phyloP scores from a whole-genome alignment of 148 eudicot species.

The Suaeda aralocaspica region DNA sequence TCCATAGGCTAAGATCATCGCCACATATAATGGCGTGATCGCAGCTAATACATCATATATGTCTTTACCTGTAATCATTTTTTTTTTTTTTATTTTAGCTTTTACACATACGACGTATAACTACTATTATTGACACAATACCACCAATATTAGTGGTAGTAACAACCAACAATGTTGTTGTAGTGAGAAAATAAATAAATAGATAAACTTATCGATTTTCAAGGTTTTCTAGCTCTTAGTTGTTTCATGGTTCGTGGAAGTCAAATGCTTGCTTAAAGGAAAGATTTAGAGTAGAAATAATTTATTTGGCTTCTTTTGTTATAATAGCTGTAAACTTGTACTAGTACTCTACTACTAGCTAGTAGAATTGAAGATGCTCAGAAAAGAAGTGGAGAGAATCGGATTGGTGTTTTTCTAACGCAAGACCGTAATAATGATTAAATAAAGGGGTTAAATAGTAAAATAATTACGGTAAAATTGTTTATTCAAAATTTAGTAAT shows the following conservation, averaged over 20 bases:
- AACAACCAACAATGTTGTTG: too few species aligned
- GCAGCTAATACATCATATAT: slow-evolving; percentile 90
- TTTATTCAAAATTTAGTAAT: not conserved
- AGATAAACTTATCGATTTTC: too few species aligned
- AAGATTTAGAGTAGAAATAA: not conserved
- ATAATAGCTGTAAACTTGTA: slow-evolving; percentile 20
- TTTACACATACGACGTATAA: too few species aligned
- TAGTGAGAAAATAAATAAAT: too few species aligned
- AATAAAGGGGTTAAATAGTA: not conserved
- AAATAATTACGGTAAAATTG: not conserved
- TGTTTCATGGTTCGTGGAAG: slow-evolving; percentile 8
- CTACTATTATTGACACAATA: not conserved
- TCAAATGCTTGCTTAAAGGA: not conserved
- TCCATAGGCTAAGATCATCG: slow-evolving; percentile 92
- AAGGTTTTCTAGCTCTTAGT: not conserved
- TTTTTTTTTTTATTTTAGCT: not conserved
- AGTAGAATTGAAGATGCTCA: slow-evolving; percentile 19
- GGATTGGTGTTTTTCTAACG: slow-evolving; percentile 20
- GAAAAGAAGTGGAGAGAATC: slow-evolving; percentile 23
- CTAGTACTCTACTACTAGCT: too few species aligned
- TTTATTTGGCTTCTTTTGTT: not conserved
- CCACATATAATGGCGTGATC: slow-evolving; percentile 75
- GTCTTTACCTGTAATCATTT: slow-evolving; percentile 85
- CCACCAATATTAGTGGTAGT: too few species aligned
- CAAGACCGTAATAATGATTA: slow-evolving; percentile 1